Percentiles rank a stretch among this genome's conserved stretches.
These are phyloP conservation scores for Exophiala bonariae DNA, from an alignment of 2,329 filamentous ascomycete species.

Conservation along the genomic window DNA sequence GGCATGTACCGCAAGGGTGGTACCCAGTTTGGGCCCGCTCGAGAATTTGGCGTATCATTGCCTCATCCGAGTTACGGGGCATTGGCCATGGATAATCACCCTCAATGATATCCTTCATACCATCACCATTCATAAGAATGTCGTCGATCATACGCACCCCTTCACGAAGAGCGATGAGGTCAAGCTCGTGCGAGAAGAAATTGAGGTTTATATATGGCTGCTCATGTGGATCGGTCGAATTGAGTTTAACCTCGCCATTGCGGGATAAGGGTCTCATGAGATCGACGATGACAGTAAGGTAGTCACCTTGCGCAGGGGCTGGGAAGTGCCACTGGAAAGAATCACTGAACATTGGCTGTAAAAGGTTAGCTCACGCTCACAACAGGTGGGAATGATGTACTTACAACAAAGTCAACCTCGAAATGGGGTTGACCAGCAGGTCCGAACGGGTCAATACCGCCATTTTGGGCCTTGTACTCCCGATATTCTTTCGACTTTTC, in stretches of 20 bases:
- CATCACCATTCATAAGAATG: slow-evolving; percentile 57
- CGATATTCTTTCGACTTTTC: slow-evolving; percentile 51
- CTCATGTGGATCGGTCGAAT: slow-evolving; percentile 38
- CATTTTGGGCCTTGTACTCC: slow-evolving; percentile 42
- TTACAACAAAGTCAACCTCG: slow-evolving; percentile 59
- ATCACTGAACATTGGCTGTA: slow-evolving; percentile 50
- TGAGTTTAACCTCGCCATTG: slow-evolving; percentile 42
- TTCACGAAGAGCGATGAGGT: slow-evolving; percentile 60
- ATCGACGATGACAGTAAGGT: slow-evolving; percentile 59
- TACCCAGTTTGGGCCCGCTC: slow-evolving; percentile 62
- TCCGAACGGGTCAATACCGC: slow-evolving; percentile 53
- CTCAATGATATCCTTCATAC: slow-evolving; percentile 47
- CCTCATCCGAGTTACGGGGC: slow-evolving; percentile 56
- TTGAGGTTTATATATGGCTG: slow-evolving; percentile 46
- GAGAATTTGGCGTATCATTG: slow-evolving; percentile 57
- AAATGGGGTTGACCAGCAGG: slow-evolving; percentile 61
- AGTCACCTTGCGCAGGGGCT: slow-evolving; percentile 45
- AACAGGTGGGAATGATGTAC: no score
- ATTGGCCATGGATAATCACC: slow-evolving; percentile 60
- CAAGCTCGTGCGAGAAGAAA: slow-evolving; percentile 49
- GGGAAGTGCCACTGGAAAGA: slow-evolving; percentile 54
- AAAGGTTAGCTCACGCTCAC: no score
- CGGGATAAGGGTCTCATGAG: slow-evolving; percentile 50
- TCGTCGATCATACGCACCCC: slow-evolving; percentile 57
- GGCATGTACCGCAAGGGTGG: slow-evolving; percentile 58